Evolutionary conservation across 139 green algal species (phyloP), one percentile per base, ranked within the genome.

Genomic region (Edaphochlamys debaryana): DNA sequence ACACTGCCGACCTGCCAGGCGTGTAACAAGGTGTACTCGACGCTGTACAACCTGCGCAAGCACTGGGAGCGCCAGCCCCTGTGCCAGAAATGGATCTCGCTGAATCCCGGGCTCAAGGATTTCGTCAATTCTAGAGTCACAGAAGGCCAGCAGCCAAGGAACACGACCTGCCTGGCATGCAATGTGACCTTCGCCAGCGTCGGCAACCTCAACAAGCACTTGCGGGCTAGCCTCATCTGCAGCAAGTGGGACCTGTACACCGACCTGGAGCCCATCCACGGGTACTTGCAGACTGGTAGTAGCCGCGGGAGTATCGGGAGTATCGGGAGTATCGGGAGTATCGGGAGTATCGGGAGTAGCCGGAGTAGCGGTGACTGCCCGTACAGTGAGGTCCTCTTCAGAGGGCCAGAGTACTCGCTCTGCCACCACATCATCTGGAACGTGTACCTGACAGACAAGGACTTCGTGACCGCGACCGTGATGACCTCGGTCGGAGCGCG

Each of bases 401-500:
- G n/a, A n/a, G 54, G 54, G 45, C 45, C 45, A 54, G 9, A 9
- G 22, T 32, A 63, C 54, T 30, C 11, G 4, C 7, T 63, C 17
- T 63, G 54, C 54, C 54, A 63, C 17, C 54, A 63, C 17, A 63
- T 63, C 54, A 63, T 63, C 30, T 63, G 54, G 54, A 32, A 29
- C 54, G 22, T 63, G 22, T 63, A 80, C 68, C 20, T 74, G 56
- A 79, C 72, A 54, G 80, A 80, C 25, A 40, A 67, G n/a, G 41
- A 79, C 34, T 38, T 64, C 41, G 56, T 56, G 17, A 73, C 71
- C 19, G 54, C 34, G 40, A 40, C 40, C 25, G 67, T 71, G 22
- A 86, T 79, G 67, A 60, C 40, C 67, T 73, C 78, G 79, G 79
- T n/a, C n/a, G n/a, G n/a, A n/a, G n/a, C n/a, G n/a, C n/a, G 79